Conservation (phyloP, 805 yeast species). For the Suhomyces xylopsoci region DNA sequence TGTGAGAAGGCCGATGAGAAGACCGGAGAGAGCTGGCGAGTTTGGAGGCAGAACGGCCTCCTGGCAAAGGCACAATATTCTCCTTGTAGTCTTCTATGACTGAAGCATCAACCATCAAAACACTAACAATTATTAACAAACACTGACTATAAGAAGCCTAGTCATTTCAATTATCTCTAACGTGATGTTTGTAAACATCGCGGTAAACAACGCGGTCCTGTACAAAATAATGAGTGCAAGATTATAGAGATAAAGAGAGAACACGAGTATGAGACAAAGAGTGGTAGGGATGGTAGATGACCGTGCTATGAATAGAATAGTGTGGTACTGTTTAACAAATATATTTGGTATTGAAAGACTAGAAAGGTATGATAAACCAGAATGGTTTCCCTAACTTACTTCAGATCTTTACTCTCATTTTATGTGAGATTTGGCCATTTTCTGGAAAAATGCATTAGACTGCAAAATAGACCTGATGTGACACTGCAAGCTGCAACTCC, state of each 20-base stretch:
- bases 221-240: background rate
- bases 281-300: background rate
- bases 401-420: no score
- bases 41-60: constrained; percentile 66
- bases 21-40: constrained; percentile 44
- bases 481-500: no score
- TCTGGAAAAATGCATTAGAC: no score
- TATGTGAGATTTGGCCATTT: no score
- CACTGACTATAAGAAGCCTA: background rate
- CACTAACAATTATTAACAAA: background rate
- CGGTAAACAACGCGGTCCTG: background rate
- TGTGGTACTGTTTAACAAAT: no score
- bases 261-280: background rate
- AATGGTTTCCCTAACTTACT: no score
- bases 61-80: constrained; percentile 62
- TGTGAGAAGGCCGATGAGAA: constrained; percentile 19
- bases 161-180: no score
- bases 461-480: no score
- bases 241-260: no score
- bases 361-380: no score
- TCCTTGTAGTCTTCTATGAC: constrained; percentile 58
- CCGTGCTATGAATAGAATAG: no score
- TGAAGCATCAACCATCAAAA: background rate
- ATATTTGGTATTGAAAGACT: no score
- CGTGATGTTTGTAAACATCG: background rate